Conservation (phyloP, 2,329 filamentous ascomycete genomes). For the Nigrospora oryzae region DNA sequence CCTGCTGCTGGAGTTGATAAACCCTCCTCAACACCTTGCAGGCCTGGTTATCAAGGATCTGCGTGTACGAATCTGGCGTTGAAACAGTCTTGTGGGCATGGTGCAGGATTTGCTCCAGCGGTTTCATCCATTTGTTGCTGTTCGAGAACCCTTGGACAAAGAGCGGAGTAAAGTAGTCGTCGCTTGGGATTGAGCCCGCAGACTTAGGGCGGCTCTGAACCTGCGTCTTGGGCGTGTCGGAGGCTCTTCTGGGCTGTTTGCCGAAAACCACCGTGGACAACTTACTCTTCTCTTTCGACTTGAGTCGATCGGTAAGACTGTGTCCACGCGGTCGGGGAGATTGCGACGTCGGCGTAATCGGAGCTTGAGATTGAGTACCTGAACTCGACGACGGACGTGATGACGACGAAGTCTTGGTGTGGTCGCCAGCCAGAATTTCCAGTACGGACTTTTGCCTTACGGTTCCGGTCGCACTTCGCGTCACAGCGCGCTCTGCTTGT, state of each 20-base stretch:
- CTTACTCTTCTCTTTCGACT: conserved; percentile 54
- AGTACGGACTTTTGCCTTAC: conserved; percentile 21
- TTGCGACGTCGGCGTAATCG: conserved; percentile 20
- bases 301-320: conserved; percentile 36
- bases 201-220: conserved; percentile 30
- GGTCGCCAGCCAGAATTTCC: conserved; percentile 17
- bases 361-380: conserved; percentile 10
- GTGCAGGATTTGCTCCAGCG: conserved; percentile 63
- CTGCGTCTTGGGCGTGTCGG: conserved; percentile 33
- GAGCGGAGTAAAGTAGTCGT: conserved; percentile 57
- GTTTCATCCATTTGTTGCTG: conserved; percentile 52
- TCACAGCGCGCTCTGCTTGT: background rate
- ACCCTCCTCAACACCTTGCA: conserved; percentile 80
- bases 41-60: conserved; percentile 78
- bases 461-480: conserved; percentile 10
- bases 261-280: conserved; percentile 73
- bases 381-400: conserved; percentile 1
- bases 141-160: conserved; percentile 47
- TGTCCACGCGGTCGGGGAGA: conserved; percentile 14
- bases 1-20: conserved; percentile 82
- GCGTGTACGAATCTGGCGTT: conserved; percentile 75
- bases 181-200: conserved; percentile 34
- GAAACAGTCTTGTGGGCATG: conserved; percentile 85
- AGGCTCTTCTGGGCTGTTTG: conserved; percentile 46
- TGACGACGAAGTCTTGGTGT: background rate